A percentile compares a stretch with the other conserved stretches of the same genome.
Evolutionary conservation across 2,329 filamentous ascomycete species (phyloP).

Genomic region (Aureobasidium uvarum): DNA sequence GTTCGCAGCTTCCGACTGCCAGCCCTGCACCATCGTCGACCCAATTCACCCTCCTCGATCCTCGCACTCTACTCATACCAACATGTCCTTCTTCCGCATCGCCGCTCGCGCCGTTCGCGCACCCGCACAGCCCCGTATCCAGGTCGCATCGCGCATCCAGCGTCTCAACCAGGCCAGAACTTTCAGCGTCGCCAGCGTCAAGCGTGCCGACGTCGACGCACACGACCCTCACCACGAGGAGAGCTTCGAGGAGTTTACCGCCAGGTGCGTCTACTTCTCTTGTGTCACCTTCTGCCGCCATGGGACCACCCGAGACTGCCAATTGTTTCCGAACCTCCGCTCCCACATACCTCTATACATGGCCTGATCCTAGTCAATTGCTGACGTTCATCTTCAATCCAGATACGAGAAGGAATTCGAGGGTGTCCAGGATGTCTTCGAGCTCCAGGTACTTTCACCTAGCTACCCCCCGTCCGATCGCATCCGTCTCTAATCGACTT

Average conservation of each 20-base stretch:
- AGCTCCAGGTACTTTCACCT: slow-evolving; percentile 76
- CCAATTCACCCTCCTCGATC: slow-evolving; percentile 28
- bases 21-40: slow-evolving; percentile 21
- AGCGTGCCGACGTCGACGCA: slow-evolving; percentile 38
- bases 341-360: background rate
- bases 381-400: slow-evolving; percentile 29
- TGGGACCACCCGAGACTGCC: slow-evolving; percentile 52
- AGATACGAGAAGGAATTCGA: slow-evolving; percentile 99
- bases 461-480: background rate
- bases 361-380: slow-evolving; percentile 2
- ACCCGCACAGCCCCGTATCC: slow-evolving; percentile 30
- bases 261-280: slow-evolving; percentile 70
- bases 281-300: slow-evolving; percentile 44
- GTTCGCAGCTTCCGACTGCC: slow-evolving; percentile 2
- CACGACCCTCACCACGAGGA: slow-evolving; percentile 75
- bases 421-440: slow-evolving; percentile 94
- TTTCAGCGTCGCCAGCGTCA: slow-evolving; percentile 55
- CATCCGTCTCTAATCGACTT: background rate
- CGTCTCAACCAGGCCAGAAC: slow-evolving; percentile 33
- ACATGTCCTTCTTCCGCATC: slow-evolving; percentile 33
- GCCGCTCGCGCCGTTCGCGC: slow-evolving; percentile 33
- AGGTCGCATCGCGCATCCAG: slow-evolving; percentile 26
- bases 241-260: slow-evolving; percentile 98
- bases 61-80: slow-evolving; percentile 21
- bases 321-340: background rate